Conservation (phyloP, 768 basidiomycete genomes). For the Mrakia frigida region DNA sequence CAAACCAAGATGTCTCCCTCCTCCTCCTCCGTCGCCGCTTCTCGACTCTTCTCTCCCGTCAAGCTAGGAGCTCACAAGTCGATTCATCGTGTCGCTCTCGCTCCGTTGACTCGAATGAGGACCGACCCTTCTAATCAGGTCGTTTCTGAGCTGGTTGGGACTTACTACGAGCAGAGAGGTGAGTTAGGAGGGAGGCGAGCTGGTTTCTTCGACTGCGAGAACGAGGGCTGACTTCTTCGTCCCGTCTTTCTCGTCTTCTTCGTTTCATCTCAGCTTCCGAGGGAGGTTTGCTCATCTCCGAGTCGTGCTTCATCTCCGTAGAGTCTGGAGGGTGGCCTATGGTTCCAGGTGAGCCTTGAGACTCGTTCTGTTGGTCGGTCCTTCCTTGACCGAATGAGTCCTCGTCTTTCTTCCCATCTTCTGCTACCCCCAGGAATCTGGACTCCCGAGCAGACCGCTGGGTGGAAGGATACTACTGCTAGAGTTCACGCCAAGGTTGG, state of each 20-base stretch:
- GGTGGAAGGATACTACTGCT: conserved; percentile 21
- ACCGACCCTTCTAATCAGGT: too few species aligned
- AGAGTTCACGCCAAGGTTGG: conserved; percentile 23
- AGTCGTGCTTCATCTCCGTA: conserved; percentile 54
- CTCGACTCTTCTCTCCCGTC: conserved; percentile 15
- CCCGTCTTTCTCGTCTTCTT: not conserved
- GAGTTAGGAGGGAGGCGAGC: conserved; percentile 36
- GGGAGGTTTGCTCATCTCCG: conserved; percentile 55
- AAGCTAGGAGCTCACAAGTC: not conserved
- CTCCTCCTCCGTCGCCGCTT: too few species aligned
- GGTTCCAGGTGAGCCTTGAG: conserved; percentile 6
- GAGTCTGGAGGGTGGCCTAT: conserved; percentile 28
- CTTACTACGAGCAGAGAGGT: too few species aligned
- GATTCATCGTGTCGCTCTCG: conserved; percentile 38
- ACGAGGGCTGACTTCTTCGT: not conserved
- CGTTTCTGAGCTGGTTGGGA: conserved; percentile 18
- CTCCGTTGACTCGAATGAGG: conserved; percentile 40
- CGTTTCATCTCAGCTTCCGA: not conserved
- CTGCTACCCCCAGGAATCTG: not conserved
- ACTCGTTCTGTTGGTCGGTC: not conserved
- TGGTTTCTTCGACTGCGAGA: too few species aligned
- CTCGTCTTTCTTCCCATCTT: not conserved
- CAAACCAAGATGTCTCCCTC: too few species aligned
- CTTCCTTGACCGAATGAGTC: too few species aligned
- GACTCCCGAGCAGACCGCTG: conserved; percentile 16